phyloP scores from a whole-genome alignment of 2,329 filamentous ascomycete genomes.

The Colletotrichum tropicale region DNA sequence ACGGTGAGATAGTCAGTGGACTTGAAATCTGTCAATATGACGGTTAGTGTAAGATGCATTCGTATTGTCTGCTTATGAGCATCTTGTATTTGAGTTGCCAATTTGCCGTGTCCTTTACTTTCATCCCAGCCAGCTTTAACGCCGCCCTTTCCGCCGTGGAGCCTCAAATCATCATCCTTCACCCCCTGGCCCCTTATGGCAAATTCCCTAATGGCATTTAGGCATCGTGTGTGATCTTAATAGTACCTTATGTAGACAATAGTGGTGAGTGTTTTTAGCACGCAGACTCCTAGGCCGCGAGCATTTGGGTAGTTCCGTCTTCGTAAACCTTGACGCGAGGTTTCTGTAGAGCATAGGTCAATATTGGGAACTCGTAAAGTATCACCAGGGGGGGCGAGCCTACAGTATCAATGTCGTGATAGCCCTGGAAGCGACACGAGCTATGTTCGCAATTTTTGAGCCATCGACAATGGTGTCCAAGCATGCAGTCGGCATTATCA shows the following conservation, averaged over 20 bases:
- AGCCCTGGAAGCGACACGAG: constrained; percentile 24
- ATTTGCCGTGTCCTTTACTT: not conserved
- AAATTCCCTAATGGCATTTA: accelerated
- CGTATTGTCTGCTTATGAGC: not conserved
- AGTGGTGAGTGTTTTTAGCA: not conserved
- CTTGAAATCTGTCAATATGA: not conserved
- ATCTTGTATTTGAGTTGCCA: not conserved
- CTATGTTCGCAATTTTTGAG: constrained; percentile 20
- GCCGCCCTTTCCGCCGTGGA: accelerated
- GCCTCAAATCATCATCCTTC: not conserved
- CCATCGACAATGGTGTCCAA: constrained; percentile 25
- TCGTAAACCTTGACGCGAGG: constrained; percentile 13
- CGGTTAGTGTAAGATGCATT: not conserved
- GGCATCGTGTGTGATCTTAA: not conserved
- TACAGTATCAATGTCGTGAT: constrained; percentile 25
- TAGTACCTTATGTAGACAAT: not conserved
- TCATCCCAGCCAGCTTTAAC: not conserved
- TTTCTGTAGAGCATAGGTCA: not conserved
- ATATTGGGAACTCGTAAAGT: not conserved
- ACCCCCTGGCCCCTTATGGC: accelerated
- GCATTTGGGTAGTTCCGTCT: constrained; percentile 9
- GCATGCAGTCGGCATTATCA: constrained; percentile 20
- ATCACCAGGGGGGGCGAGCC: not conserved
- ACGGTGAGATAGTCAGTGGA: not conserved
- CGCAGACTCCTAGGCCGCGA: not conserved